Conservation (phyloP, 169 alveolate genomes). For the Plasmodium vivax region DNA sequence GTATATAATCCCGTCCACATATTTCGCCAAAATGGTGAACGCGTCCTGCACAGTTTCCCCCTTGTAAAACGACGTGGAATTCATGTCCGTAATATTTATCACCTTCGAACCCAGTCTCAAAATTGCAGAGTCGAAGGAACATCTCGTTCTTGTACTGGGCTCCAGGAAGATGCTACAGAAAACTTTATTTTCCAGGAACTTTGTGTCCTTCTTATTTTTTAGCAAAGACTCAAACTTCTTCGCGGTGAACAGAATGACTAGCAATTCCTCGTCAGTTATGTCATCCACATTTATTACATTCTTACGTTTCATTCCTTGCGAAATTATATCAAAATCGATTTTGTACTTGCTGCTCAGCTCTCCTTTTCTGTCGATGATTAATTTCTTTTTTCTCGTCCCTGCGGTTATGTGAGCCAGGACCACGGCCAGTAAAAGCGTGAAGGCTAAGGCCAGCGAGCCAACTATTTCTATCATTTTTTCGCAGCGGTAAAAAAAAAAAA, state of each 20-base stretch:
- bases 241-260: conserved; percentile 49
- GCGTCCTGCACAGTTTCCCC: conserved; percentile 90
- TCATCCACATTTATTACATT: conserved; percentile 66
- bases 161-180: conserved; percentile 82
- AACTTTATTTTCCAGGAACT: conserved; percentile 44
- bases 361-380: conserved; percentile 10
- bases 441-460: background rate
- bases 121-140: conserved; percentile 90
- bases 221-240: conserved; percentile 45
- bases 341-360: conserved; percentile 28
- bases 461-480: conserved; percentile 37
- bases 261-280: conserved; percentile 59
- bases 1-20: conserved; percentile 83
- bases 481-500: background rate
- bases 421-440: conserved; percentile 11
- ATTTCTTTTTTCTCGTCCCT: conserved; percentile 6
- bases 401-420: background rate
- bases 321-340: conserved; percentile 31
- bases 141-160: conserved; percentile 90
- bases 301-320: conserved; percentile 43
- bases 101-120: conserved; percentile 85
- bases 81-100: conserved; percentile 76
- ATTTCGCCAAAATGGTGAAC: conserved; percentile 79
- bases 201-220: conserved; percentile 59
- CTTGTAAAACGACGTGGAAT: conserved; percentile 81